Base-by-base conservation (phyloP, 1,139 yeast genomes). In the Zygoascus sp. region DNA sequence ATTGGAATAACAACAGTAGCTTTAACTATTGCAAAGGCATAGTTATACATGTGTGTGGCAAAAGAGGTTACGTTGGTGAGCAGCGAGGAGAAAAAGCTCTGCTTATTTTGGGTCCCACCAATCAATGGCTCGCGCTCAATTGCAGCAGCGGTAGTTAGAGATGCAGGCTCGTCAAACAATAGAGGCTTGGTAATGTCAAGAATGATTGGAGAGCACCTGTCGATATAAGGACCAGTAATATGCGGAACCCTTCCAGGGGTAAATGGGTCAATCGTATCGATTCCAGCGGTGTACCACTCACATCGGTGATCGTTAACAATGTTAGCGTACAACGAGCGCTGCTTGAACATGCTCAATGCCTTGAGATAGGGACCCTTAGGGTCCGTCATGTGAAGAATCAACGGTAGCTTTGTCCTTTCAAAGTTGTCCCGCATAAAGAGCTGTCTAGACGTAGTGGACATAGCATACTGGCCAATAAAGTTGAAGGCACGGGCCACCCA, bases 231-330 rank as follows among this genome's bases (percentile, higher is more conserved):
- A 20, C 81, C 69, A 9, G 63, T 58, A n/a, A 60, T 44, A 42
- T 74, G 67, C 37, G 62, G 63, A 13, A 64, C 58, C 15, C 63
- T 58, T 46, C 67, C 70, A 6, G 45, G 39, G 5, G 51, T 45
- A 48, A 59, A 85, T 0, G 94, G 94, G 58, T 87, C 94, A 17
- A 68, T 66, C 9, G 68, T 59, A 1, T 84, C 76, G 27, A 84
- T 83, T 2, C 85, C 84, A 0, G 95, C 73, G 0, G 95, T 86
- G 74, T 84, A 86, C 82, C 87, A 87, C 25, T 85, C 76, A 4
- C 94, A 81, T 55, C 95, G 75, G 56, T 79, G 81, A 65, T 87
- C 96, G 54, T 86, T 84, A 50, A 83, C 75, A 36, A 83, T 74
- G 63, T 87, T 87, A 4, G 92, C 84, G 60, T 87, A 87, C 47